Evolutionary conservation across 202 grass and related monocot species (phyloP), one percentile per base, ranked within the genome.

Genomic region (Cymbopogon flexuosus): DNA sequence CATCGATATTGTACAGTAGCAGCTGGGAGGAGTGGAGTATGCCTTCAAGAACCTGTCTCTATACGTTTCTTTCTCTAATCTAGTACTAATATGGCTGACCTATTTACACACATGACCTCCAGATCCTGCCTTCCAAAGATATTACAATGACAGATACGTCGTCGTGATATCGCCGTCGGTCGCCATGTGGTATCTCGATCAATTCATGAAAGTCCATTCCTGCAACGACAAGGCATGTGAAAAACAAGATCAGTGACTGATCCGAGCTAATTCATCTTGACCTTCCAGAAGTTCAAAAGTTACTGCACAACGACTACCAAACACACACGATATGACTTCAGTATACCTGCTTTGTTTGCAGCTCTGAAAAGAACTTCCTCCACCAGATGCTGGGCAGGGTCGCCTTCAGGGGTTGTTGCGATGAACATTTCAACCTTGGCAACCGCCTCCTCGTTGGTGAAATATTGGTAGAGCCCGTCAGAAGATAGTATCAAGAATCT

Each of bases 81-180:
- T 84, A 88, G 18, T 70, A 62, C 80, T 84, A 88, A 18, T 70
- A 62, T 87, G 22, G 73, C 36, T 54, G 70, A 54, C 41, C 35
- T 94, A 97, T 94, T 91, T 98, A 98, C 92, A 97, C 74, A 35
- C 86, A 93, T 6, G 95, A 98, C 70, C 88, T 91, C 95, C 95
- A 98, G 69, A 98, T 98, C 85, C 86, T 90, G 75, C 95, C 95
- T 79, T 98, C 92, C 79, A 98, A 77, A 64, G 95, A 98, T 56
- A 98, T 98, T 62, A 98, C 76, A 18, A 98, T 98, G 80, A 98
- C 85, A 1, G 90, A 98, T 22, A 98, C 92, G 41, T 98, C 95
- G 7, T 98, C 95, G 0, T 98, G 93, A 70, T 95, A 98, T 77
- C 86, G 84, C 49, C 95, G 90, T 16, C 95, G 82, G 56, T 98